These are phyloP conservation scores for Colletotrichum brevisporum DNA, from an alignment of 2,329 filamentous ascomycete species.

Conservation along the genomic window DNA sequence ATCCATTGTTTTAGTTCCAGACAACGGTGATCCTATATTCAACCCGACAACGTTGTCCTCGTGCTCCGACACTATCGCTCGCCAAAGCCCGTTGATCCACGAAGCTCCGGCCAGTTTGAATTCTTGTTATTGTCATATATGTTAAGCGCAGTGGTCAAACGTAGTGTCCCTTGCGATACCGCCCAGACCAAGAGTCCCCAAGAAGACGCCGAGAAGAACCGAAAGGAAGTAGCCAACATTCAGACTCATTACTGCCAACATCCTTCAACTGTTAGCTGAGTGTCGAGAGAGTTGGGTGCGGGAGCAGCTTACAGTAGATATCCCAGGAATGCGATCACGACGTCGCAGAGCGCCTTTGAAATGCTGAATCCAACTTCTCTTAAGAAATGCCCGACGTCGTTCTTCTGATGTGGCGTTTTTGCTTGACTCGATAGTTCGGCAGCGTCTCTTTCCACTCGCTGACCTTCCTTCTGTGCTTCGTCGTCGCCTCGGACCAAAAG, in stretches of 20 bases:
- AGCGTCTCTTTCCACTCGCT: too few relatives aligned
- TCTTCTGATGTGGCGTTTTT: background rate
- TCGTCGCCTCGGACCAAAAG: background rate
- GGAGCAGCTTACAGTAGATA: conserved; percentile 80
- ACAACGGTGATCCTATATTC: too few relatives aligned
- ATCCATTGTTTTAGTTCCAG: too few relatives aligned
- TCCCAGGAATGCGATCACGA: conserved; percentile 51
- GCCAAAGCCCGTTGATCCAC: too few relatives aligned
- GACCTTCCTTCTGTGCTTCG: background rate
- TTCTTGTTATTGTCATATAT: too few relatives aligned
- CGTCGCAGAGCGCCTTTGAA: conserved; percentile 14
- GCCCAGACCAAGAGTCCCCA: conserved; percentile 82
- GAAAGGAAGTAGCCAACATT: conserved; percentile 84
- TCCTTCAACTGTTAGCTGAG: conserved; percentile 62
- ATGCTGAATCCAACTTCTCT: background rate
- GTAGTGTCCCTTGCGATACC: conserved; percentile 26
- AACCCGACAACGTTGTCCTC: too few relatives aligned
- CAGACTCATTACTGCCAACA: conserved; percentile 87
- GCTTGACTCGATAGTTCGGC: too few relatives aligned
- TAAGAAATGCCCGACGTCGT: background rate
- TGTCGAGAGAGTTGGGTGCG: background rate
- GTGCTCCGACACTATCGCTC: too few relatives aligned
- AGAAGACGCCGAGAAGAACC: conserved; percentile 77
- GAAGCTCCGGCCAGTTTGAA: too few relatives aligned
- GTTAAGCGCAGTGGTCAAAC: conserved; percentile 29